These are phyloP conservation scores for Solanum chacoense DNA, from an alignment of 305 asterid species.

Conservation along the genomic window DNA sequence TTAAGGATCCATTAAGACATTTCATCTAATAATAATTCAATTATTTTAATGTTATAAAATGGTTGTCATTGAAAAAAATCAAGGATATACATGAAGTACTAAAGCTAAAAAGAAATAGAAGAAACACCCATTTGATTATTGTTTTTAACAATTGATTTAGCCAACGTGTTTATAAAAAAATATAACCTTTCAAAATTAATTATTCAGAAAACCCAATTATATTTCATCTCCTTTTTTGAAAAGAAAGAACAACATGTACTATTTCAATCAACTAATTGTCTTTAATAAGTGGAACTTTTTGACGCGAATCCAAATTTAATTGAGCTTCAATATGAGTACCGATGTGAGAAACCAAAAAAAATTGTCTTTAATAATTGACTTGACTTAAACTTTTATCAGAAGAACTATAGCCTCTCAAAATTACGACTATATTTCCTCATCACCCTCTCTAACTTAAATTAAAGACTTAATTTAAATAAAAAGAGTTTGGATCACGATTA, in stretches of 20 bases:
- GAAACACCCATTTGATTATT: neutral
- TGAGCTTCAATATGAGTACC: no score
- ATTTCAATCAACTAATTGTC: neutral
- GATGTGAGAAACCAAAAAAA: no score
- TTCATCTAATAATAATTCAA: neutral
- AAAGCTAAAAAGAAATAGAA: neutral
- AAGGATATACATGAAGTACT: neutral
- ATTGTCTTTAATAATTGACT: neutral
- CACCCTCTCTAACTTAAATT: neutral
- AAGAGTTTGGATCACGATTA: neutral
- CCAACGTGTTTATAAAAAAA: neutral
- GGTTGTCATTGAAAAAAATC: neutral
- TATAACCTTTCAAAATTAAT: neutral
- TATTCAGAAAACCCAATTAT: neutral
- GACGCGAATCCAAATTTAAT: no score
- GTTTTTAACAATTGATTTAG: neutral
- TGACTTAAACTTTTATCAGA: neutral
- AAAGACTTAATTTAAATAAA: no score
- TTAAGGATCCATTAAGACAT: neutral
- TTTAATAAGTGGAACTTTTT: neutral
- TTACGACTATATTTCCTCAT: neutral
- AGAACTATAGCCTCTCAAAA: neutral
- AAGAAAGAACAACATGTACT: neutral
- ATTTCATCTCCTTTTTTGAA: neutral
- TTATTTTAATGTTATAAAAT: neutral